phyloP scores from a whole-genome alignment of 179 eudicot genomes.

The Amaranthus tricolor region DNA sequence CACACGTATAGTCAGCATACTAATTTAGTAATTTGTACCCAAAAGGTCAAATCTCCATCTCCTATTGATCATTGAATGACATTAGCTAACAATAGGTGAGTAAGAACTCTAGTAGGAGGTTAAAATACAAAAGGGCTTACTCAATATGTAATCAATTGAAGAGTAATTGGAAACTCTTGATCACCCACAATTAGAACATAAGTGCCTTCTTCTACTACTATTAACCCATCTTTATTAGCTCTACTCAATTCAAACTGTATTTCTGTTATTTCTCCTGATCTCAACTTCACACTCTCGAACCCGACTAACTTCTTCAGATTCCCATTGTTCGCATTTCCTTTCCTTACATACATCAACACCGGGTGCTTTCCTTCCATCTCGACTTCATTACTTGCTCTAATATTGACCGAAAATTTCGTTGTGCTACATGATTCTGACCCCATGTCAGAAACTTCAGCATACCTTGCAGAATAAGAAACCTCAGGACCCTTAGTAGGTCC shows the following conservation, averaged over 20 bases:
- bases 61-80: too few species aligned
- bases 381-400: conserved; percentile 56
- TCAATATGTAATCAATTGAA: too few species aligned
- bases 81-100: too few species aligned
- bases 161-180: conserved; percentile 42
- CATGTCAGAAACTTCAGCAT: conserved; percentile 34
- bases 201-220: conserved; percentile 63
- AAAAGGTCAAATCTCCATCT: too few species aligned
- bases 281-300: conserved; percentile 51
- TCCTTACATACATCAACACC: conserved; percentile 51
- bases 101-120: too few species aligned
- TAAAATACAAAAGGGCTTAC: too few species aligned
- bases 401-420: conserved; percentile 39
- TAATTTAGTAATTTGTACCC: too few species aligned
- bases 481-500: conserved; percentile 20
- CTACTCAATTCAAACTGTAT: conserved; percentile 48
- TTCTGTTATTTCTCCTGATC: conserved; percentile 40
- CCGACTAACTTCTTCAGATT: conserved; percentile 65
- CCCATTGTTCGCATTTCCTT: conserved; percentile 30
- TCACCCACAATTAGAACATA: conserved; percentile 53
- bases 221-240: conserved; percentile 60
- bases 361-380: conserved; percentile 71
- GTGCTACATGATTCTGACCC: conserved; percentile 45
- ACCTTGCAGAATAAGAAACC: conserved; percentile 20
- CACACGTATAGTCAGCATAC: too few species aligned